Base-by-base conservation (phyloP, 495 filamentous ascomycete species). In the Trichoderma orchidacearum region DNA sequence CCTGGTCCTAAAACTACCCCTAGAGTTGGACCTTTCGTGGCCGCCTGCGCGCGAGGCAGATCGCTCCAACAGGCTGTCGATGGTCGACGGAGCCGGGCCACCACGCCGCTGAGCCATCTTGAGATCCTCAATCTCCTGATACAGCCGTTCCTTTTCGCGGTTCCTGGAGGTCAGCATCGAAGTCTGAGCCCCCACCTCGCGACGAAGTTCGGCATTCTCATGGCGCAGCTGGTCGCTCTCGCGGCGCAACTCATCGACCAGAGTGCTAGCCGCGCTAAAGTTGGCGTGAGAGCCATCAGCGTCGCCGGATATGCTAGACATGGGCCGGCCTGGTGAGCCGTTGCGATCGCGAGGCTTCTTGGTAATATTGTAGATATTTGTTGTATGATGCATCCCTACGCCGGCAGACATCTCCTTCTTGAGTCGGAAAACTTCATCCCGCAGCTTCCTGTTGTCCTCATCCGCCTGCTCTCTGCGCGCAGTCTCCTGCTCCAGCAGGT, bases 91-190 rank as follows among this genome's bases (percentile, higher is more conserved):
- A 4, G 74, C 71, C 2, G 70, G 68, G 0, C 67, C 84, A 25
- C 78, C 80, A 50, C 85, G 81, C 13, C 89, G 83, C 59, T 89
- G 83, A 3, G 83, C 81, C 58, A 97, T 80, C 65, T 97, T 98
- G 51, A 97, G 78, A 55, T 96, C 90, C 70, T 98, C 93, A 45
- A 96, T 98, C 64, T 98, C 93, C 58, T 95, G 88, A 64, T 96
- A 94, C 15, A 98, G 76, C 3, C 90, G 85, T 62, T 96, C 91
- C 64, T 93, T 92, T 66, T 98, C 93, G 30, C 89, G 82, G 62
- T 97, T 96, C 6, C 93, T 80, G 30, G 93, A 96, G 4, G 94
- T 96, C 7, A 98, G 81, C 92, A 97, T 98, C 0, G 90, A 95
- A 0, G 90, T 94, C 68, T 98, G 93, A 11, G 94, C 93, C 57